These are phyloP conservation scores for Elsinoe batatas DNA, from an alignment of 2,329 filamentous ascomycete species.

Conservation along the genomic window DNA sequence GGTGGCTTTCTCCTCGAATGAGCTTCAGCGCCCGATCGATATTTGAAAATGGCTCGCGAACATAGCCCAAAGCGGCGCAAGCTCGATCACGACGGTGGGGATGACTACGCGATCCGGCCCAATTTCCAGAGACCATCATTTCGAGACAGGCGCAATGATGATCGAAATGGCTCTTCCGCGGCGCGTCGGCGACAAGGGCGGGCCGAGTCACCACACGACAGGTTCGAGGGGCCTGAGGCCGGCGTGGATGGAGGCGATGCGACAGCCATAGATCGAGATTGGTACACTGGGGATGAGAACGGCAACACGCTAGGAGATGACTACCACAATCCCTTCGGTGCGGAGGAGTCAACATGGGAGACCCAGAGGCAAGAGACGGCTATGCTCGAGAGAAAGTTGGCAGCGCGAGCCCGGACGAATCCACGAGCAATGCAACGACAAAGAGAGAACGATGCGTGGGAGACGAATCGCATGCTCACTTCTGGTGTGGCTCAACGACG, in stretches of 20 bases:
- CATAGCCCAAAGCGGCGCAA: conserved; percentile 56
- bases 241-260: conserved; percentile 56
- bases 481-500: conserved; percentile 88
- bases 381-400: conserved; percentile 68
- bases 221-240: conserved; percentile 54
- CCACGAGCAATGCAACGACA: conserved; percentile 74
- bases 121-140: conserved; percentile 26
- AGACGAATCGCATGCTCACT: conserved; percentile 95
- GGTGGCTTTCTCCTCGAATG: background rate
- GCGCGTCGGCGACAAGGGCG: conserved; percentile 27
- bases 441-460: conserved; percentile 94
- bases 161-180: conserved; percentile 24
- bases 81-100: conserved; percentile 49
- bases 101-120: conserved; percentile 43
- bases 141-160: conserved; percentile 12
- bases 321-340: conserved; percentile 82
- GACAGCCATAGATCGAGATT: conserved; percentile 74
- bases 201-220: conserved; percentile 39
- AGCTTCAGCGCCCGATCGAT: background rate
- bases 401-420: conserved; percentile 34
- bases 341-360: conserved; percentile 60
- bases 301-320: conserved; percentile 84
- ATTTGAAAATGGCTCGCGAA: conserved; percentile 26
- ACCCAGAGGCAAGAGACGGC: conserved; percentile 67
- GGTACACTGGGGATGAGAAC: conserved; percentile 82